Evolutionary conservation across 176 grass and related monocot genomes (phyloP).

Genomic region (Avena sativa): DNA sequence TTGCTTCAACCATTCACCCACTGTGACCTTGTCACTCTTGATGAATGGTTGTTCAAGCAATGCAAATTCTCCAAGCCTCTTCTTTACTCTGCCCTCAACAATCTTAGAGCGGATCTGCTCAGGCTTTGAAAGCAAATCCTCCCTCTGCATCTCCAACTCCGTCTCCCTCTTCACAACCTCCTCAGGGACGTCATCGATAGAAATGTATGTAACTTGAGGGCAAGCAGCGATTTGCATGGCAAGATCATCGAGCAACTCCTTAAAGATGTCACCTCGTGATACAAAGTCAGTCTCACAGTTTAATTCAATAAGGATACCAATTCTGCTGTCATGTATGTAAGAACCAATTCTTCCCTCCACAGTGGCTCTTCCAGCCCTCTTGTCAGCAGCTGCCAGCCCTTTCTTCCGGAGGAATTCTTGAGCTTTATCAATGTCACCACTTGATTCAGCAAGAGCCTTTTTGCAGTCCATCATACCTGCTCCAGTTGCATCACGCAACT

Average conservation of each 20-base stretch:
- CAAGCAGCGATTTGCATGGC: conserved; percentile 97
- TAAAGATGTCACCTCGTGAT: conserved; percentile 91
- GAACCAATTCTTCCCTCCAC: conserved; percentile 93
- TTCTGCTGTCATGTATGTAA: conserved; percentile 92
- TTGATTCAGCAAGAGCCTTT: conserved; percentile 88
- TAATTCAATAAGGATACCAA: conserved; percentile 88
- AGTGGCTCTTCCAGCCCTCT: conserved; percentile 86
- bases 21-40: conserved; percentile 92
- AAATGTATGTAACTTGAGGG: conserved; percentile 85
- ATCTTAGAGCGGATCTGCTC: conserved; percentile 90
- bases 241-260: conserved; percentile 89
- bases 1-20: conserved; percentile 93
- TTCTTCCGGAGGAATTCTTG: conserved; percentile 93
- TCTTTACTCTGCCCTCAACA: conserved; percentile 90
- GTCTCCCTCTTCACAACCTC: conserved; percentile 83
- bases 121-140: conserved; percentile 85
- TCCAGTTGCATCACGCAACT: conserved; percentile 94
- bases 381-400: conserved; percentile 91
- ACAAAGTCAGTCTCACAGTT: conserved; percentile 99
- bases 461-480: conserved; percentile 99
- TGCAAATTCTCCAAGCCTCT: conserved; percentile 91
- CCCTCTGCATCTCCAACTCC: conserved; percentile 95
- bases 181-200: conserved; percentile 89
- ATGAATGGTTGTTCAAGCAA: conserved; percentile 96
- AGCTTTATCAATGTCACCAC: conserved; percentile 80